phyloP scores from a whole-genome alignment of 2,329 filamentous ascomycete species.

The Acephala macrosclerotiorum region DNA sequence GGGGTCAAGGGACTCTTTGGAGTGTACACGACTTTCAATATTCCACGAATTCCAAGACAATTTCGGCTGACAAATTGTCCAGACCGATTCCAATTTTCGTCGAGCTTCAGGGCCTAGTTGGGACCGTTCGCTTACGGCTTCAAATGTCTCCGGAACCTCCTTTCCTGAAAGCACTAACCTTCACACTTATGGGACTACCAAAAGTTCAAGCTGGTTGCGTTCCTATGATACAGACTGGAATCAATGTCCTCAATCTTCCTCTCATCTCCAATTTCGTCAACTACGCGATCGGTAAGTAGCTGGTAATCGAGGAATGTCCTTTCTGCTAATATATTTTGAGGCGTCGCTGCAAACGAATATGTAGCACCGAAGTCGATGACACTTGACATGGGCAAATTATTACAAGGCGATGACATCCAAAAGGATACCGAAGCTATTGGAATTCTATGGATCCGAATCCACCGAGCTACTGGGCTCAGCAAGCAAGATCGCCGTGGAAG shows the following conservation, averaged over 20 bases:
- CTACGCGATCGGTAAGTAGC: conserved; percentile 71
- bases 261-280: conserved; percentile 84
- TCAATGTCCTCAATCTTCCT: conserved; percentile 91
- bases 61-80: not conserved
- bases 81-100: conserved; percentile 55
- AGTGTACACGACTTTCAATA: conserved; percentile 24
- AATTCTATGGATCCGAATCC: conserved; percentile 90
- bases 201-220: conserved; percentile 90
- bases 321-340: conserved; percentile 40
- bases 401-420: conserved; percentile 89
- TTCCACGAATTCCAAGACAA: not conserved
- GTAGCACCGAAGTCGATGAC: conserved; percentile 95
- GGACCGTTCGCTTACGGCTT: conserved; percentile 82
- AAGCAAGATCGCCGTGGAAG: conserved; percentile 89
- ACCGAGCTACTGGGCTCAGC: conserved; percentile 85
- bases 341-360: conserved; percentile 86
- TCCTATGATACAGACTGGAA: conserved; percentile 88
- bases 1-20: conserved; percentile 55
- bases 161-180: conserved; percentile 89
- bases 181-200: conserved; percentile 93
- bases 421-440: conserved; percentile 89
- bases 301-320: not conserved
- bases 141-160: conserved; percentile 90
- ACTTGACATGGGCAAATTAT: conserved; percentile 87
- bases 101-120: conserved; percentile 89